These are phyloP conservation scores for Trichoderma gamsii DNA, from an alignment of 495 filamentous ascomycete genomes.

Conservation along the genomic window DNA sequence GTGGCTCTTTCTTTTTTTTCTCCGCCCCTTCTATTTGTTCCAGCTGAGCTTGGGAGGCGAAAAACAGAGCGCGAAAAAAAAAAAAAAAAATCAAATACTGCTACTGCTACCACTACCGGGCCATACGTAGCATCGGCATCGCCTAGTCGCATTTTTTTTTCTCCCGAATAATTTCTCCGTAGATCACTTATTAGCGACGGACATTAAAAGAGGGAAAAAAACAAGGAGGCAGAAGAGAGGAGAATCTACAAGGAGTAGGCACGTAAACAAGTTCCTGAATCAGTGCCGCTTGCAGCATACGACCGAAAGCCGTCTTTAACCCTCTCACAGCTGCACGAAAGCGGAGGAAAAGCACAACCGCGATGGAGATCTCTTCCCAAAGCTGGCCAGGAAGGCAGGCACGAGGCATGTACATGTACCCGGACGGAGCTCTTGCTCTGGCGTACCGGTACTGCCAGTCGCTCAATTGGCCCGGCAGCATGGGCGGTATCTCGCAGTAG, in stretches of 20 bases:
- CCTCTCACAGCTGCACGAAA: conserved; percentile 6
- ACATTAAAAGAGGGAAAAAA: not conserved
- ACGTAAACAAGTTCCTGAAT: not conserved
- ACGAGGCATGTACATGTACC: not conserved
- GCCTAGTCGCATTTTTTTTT: too few species aligned
- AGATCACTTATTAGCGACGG: not conserved
- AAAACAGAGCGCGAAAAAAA: not conserved
- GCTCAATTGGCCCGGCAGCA: not conserved
- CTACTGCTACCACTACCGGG: too few species aligned
- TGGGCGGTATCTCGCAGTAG: not conserved
- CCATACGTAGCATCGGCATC: too few species aligned
- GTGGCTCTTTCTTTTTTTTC: conserved; percentile 9
- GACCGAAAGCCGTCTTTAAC: conserved; percentile 7
- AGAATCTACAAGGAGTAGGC: not conserved
- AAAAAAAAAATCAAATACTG: not conserved
- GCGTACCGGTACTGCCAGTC: not conserved
- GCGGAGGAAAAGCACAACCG: not conserved
- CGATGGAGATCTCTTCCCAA: conserved; percentile 9
- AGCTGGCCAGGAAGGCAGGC: not conserved
- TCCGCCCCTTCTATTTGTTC: not conserved
- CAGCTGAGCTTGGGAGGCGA: not conserved
- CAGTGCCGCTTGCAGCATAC: not conserved
- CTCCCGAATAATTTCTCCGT: not conserved
- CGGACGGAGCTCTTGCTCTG: not conserved
- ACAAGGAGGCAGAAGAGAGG: not conserved